Evolutionary conservation across 2,329 filamentous ascomycete species (phyloP).

Genomic region (Ophiobolus disseminans): DNA sequence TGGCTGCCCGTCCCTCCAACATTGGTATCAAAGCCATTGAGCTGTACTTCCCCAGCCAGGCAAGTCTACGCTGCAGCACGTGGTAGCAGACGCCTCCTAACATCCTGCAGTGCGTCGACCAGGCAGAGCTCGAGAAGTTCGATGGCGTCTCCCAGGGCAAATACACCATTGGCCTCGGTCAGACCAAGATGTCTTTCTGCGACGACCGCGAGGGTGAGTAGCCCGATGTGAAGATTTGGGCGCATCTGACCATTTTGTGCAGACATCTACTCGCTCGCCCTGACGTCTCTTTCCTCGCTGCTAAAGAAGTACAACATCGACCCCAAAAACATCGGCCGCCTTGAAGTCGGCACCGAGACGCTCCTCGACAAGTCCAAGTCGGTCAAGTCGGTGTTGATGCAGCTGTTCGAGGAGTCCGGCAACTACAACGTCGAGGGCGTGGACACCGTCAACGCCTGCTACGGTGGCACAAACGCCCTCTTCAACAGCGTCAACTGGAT

Average conservation of each 20-base stretch:
- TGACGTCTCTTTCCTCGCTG: slow-evolving; percentile 60
- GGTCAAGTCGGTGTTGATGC: slow-evolving; percentile 62
- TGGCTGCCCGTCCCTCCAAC: slow-evolving; percentile 57
- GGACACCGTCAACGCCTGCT: slow-evolving; percentile 62
- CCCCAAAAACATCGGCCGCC: slow-evolving; percentile 58
- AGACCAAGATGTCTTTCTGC: slow-evolving; percentile 64
- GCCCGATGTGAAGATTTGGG: neutral
- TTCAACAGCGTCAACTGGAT: slow-evolving; percentile 64
- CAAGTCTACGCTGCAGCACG: slow-evolving; percentile 35
- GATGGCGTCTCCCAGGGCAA: slow-evolving; percentile 61
- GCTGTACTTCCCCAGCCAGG: slow-evolving; percentile 62
- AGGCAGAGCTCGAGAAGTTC: slow-evolving; percentile 62
- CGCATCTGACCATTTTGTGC: slow-evolving; percentile 5
- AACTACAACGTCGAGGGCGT: slow-evolving; percentile 63
- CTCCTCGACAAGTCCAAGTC: slow-evolving; percentile 64
- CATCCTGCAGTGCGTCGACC: slow-evolving; percentile 58
- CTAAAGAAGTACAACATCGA: slow-evolving; percentile 62
- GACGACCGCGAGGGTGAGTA: slow-evolving; percentile 60
- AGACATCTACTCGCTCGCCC: slow-evolving; percentile 63
- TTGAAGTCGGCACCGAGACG: slow-evolving; percentile 63
- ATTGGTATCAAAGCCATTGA: slow-evolving; percentile 63
- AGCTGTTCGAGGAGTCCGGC: slow-evolving; percentile 59
- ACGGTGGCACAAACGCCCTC: slow-evolving; percentile 62
- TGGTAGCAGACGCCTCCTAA: slow-evolving; percentile 18
- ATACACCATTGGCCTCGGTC: slow-evolving; percentile 62